Base-by-base conservation (phyloP, 352 stramenopile species). In the Phytophthora cryptogea region DNA sequence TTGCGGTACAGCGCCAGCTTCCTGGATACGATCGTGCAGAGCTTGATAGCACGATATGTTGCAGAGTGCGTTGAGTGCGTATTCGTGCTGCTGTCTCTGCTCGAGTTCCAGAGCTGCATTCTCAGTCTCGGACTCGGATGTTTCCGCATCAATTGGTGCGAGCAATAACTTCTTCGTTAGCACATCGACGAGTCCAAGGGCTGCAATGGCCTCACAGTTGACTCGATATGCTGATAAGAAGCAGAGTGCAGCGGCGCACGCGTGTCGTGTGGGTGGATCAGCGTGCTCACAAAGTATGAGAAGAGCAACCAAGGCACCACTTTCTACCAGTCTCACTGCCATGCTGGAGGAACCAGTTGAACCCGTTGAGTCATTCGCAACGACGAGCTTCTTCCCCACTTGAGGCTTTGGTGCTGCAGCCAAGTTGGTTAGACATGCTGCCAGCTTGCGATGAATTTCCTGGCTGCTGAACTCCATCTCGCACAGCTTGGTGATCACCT, bases 401-500 rank as follows among this genome's bases (percentile, higher is more conserved):
- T 59, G 60, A 36, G 59, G 43, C 46, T 87, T 90, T 0, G 74
- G 68, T 51, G 86, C 78, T 17, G 79, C 73, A 0, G 83, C 79
- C 23, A 94, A 82, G 57, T 92, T 92, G 55, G 83, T 89, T 6
- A 94, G 54, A 54, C 82, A 94, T 10, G 85, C 81, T 14, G 85
- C 80, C 2, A 94, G 76, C 4, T 80, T 78, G 0, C 76, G 75
- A 45, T 91, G 79, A 50, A 89, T 89, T 43, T 92, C 81, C 31
- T 91, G 80, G 55, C 86, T 90, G 42, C 74, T 89, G 66, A 91
- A 93, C 51, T 92, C 83, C 52, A 89, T 90, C 44, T 94, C 86
- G 43, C 83, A 93, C 55, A 94, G 79, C 47, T 95, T 91, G 28
- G 86, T 84, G 55, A 95, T 83, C 40, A 97, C 80, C 54, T 95